A percentile compares a stretch with the other conserved stretches of the same genome.
phyloP scores from a whole-genome alignment of 1,139 yeast species.

The Komagataea norvegica region DNA sequence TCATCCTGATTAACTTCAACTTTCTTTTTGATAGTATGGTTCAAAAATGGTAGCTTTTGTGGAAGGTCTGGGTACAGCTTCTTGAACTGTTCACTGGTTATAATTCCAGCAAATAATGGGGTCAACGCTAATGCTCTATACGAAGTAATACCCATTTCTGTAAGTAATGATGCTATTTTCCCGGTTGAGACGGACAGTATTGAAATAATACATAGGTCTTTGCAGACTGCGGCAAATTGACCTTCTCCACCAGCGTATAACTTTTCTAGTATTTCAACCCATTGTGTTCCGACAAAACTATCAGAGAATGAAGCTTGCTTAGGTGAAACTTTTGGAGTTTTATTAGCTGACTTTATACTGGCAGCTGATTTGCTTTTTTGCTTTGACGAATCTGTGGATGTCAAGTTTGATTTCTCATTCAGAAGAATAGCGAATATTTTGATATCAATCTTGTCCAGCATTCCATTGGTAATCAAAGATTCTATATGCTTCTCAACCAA shows the following conservation, averaged over 20 bases:
- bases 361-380: not conserved
- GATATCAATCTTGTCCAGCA: constrained; percentile 40
- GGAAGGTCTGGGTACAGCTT: constrained; percentile 47
- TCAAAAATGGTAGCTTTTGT: constrained; percentile 36
- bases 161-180: constrained; percentile 39
- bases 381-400: not conserved
- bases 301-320: constrained; percentile 40
- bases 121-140: constrained; percentile 38
- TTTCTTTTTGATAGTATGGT: constrained; percentile 13
- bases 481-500: constrained; percentile 34
- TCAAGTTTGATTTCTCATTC: constrained; percentile 1
- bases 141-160: constrained; percentile 42
- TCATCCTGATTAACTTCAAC: constrained; percentile 29
- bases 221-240: constrained; percentile 40
- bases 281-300: constrained; percentile 45
- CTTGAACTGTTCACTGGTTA: constrained; percentile 41
- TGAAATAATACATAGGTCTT: constrained; percentile 48
- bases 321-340: no score
- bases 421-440: constrained; percentile 35
- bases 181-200: constrained; percentile 45
- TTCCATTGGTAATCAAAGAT: constrained; percentile 39
- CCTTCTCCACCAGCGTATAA: constrained; percentile 55
- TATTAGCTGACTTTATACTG: no score
- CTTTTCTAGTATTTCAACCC: constrained; percentile 57
- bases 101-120: constrained; percentile 52